Evolutionary conservation across 805 yeast species (phyloP), one percentile per base, ranked within the genome.

Genomic region (Schwanniomyces polymorphus): DNA sequence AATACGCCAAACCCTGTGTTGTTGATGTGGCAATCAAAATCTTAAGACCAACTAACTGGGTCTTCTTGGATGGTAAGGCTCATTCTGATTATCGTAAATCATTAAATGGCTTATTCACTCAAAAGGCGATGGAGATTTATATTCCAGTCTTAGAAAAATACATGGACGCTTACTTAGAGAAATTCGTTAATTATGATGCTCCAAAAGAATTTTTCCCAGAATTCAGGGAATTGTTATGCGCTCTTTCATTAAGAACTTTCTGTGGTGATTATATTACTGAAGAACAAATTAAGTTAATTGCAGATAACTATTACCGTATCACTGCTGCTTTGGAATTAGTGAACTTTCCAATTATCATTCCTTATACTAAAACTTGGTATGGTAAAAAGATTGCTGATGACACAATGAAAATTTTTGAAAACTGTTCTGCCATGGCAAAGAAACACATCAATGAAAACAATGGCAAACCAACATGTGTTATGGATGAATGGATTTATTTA

Each of bases 321-420:
- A 94, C 99, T 11, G 96, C 96, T 50, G 99, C 99, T 25, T 79
- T 94, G 63, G 99, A 94, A 73, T 81, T 94, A 56, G 99, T 94
- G 52, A 94, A 94, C 76, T 94, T 94, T 83, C 99, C 99, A 52
- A 88, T 94, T 59, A 92, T 94, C 54, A 68, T 94, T 42, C 99
- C 99, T 27, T 94, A 79, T 78, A 91, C 99, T 51, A 94, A 92
- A 75, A 86, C 99, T 29, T 94, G 99, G 99, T 89, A 91, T 70
- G 99, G 99, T 56, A 86, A 88, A 75, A 83, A 79, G 64, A 87
- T 91, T 61, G 96, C 97, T 47, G 96, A 94, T 65, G 82, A 85
- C 77, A 89, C 97, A 14, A 92, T 94, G 97, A 85, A 82, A 58
- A 85, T 90, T 58, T 91, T 94, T 59, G 97, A 85, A 61, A 70